phyloP scores from a whole-genome alignment of 768 basidiomycete genomes.

The Collybia sp. region DNA sequence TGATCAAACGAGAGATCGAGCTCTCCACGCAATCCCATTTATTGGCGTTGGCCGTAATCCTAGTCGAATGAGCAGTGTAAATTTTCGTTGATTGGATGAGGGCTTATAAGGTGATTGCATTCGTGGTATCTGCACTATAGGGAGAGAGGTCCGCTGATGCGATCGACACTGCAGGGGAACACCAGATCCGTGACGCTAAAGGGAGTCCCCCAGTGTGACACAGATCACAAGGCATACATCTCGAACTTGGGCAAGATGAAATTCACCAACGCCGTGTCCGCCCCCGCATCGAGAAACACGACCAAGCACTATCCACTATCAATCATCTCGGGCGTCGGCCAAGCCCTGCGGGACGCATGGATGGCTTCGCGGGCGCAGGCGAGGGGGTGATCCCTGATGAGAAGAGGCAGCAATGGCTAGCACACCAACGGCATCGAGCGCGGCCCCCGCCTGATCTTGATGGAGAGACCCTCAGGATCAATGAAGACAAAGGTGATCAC shows the following conservation, averaged over 20 bases:
- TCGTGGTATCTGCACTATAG: slow-evolving; percentile 29
- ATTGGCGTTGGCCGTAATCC: slow-evolving; percentile 35
- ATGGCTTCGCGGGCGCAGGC: slow-evolving; percentile 48
- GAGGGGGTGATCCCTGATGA: slow-evolving; percentile 31
- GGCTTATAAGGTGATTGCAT: slow-evolving; percentile 32
- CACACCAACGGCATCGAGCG: slow-evolving; percentile 46
- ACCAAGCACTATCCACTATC: slow-evolving; percentile 55
- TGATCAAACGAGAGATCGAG: too few species aligned
- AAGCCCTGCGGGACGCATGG: slow-evolving; percentile 38
- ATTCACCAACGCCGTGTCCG: slow-evolving; percentile 34
- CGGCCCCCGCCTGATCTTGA: slow-evolving; percentile 46
- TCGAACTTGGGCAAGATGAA: slow-evolving; percentile 55
- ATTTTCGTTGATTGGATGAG: background rate
- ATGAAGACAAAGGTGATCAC: slow-evolving; percentile 63
- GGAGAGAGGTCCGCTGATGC: slow-evolving; percentile 42
- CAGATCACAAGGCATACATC: too few species aligned
- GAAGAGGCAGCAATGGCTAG: background rate
- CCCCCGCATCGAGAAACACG: slow-evolving; percentile 54
- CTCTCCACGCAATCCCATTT: too few species aligned
- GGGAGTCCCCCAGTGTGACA: slow-evolving; percentile 42
- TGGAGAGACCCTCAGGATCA: slow-evolving; percentile 48
- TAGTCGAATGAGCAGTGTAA: slow-evolving; percentile 5
- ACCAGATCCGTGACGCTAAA: slow-evolving; percentile 42
- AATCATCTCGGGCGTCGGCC: slow-evolving; percentile 67
- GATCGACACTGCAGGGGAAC: slow-evolving; percentile 52